A percentile compares a stretch with the other conserved stretches of the same genome.
Evolutionary conservation across 2,329 filamentous ascomycete species (phyloP).

Genomic region (Calonectria hongkongensis): DNA sequence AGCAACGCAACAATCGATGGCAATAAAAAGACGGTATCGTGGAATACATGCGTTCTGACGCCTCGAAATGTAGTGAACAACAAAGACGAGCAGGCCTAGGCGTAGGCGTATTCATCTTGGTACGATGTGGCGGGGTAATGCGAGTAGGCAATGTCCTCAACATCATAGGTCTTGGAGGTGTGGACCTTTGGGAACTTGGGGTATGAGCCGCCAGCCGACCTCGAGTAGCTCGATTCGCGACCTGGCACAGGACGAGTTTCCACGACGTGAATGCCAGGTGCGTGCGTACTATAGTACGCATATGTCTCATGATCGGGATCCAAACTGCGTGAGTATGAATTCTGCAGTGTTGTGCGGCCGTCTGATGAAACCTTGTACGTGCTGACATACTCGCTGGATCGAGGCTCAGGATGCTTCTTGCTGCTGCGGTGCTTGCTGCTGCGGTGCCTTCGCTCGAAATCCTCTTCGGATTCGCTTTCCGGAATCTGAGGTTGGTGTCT

Average conservation of each 20-base stretch:
- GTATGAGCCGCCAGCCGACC: conserved; percentile 45
- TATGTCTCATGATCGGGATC: conserved; percentile 49
- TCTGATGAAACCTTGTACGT: conserved; percentile 58
- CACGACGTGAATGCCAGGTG: conserved; percentile 46
- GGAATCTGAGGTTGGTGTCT: conserved; percentile 61
- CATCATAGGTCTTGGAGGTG: conserved; percentile 57
- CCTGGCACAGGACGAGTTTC: conserved; percentile 57
- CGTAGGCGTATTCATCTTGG: conserved; percentile 51
- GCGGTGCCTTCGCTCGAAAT: conserved; percentile 54
- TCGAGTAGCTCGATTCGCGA: conserved; percentile 58
- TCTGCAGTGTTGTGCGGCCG: conserved; percentile 54
- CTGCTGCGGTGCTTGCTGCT: conserved; percentile 58
- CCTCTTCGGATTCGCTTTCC: conserved; percentile 60
- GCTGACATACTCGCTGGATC: conserved; percentile 50
- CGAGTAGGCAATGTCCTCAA: conserved; percentile 59
- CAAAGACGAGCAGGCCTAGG: conserved; percentile 18
- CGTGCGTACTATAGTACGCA: conserved; percentile 50
- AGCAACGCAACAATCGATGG: conserved; percentile 41
- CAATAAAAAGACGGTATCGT: conserved; percentile 48
- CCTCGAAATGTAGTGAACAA: conserved; percentile 51
- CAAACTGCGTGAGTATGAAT: conserved; percentile 54
- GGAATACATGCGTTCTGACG: conserved; percentile 55
- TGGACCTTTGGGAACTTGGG: conserved; percentile 58
- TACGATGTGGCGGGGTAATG: conserved; percentile 53
- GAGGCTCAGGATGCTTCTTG: conserved; percentile 58